A percentile compares a stretch with the other conserved stretches of the same genome.
Evolutionary conservation across 2,329 filamentous ascomycete species (phyloP).

Genomic region (Botrytis fabae): DNA sequence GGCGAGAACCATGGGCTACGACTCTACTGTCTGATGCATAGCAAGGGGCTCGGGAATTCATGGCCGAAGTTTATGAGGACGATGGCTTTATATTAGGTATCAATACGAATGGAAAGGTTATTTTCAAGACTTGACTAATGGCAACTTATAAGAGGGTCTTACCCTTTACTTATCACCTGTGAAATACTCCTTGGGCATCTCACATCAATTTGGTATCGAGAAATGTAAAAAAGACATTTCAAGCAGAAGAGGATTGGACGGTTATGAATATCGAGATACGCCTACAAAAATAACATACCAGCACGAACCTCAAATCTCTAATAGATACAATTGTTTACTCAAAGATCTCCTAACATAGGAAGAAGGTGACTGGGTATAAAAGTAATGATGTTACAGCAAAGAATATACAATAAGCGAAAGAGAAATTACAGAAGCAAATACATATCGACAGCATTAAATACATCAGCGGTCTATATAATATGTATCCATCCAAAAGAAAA

Average conservation of each 20-base stretch:
- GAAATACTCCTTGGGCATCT: not conserved
- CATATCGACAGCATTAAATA: not conserved
- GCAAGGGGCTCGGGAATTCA: not conserved
- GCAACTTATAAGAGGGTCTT: not conserved
- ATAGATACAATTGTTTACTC: fast-evolving
- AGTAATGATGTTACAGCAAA: too few species aligned
- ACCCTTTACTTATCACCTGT: not conserved
- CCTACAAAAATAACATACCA: not conserved
- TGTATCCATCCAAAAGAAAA: too few species aligned
- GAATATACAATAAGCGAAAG: not conserved
- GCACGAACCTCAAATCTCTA: not conserved
- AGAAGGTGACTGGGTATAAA: not conserved
- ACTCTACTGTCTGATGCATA: not conserved
- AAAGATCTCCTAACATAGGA: not conserved
- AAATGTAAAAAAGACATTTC: not conserved
- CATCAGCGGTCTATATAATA: too few species aligned
- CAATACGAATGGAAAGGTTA: not conserved
- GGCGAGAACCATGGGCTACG: too few species aligned
- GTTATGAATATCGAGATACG: fast-evolving
- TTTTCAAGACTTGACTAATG: not conserved
- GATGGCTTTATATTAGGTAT: not conserved
- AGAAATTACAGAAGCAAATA: not conserved
- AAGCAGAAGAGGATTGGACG: not conserved
- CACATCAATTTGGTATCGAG: not conserved
- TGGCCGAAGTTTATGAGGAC: not conserved